Evolutionary conservation across 2,329 filamentous ascomycete genomes (phyloP), one percentile per base, ranked within the genome.

Genomic region (Beauveria brongniartii): DNA sequence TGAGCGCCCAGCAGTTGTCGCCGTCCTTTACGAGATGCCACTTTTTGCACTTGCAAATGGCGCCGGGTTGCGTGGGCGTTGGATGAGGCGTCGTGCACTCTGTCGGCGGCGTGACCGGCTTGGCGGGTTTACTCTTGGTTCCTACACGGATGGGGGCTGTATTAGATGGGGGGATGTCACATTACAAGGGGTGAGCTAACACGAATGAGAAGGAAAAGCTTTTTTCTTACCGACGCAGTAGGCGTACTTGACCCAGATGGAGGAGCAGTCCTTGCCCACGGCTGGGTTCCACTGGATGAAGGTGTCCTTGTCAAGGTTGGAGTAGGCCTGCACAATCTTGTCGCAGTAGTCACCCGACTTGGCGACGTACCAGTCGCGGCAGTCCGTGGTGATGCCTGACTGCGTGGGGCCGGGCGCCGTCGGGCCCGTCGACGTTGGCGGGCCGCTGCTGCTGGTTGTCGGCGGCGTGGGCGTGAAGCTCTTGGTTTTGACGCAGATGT

Each of bases 221-320:
- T 2, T 5, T 14, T 37, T 37, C 34, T 24, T 53, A 26, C 52
- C 51, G 22, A 61, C 54, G 40, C 59, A 61, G 47, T 46, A 56
- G 47, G 55, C 48, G 20, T 56, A 55, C 24, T 51, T 44, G 26
- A 26, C 59, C 44, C 30, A 28, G 24, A 57, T 22, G 46, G 40
- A 41, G 26, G 53, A n/a, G 54, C 59, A 56, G 22, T 56, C 54
- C 43, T 44, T n/a, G 43, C 48, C 54, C 8, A 61, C 44, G 24
- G 53, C 44, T 6, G 52, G 46, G 47, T 61, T 57, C 46, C 54
- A 61, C 37, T 46, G 24, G 22, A 44, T 24, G 4, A 61, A 61
- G n/a, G 44, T 26, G 12, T 20, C 24, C 20, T 30, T 34, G 40
- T 46, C 50, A 22, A 57, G 30, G 37, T 34, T 40, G 44, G 34